These are phyloP conservation scores for Tinospora cordifolia DNA, from an alignment of 164 flowering plant genomes.

Conservation along the genomic window DNA sequence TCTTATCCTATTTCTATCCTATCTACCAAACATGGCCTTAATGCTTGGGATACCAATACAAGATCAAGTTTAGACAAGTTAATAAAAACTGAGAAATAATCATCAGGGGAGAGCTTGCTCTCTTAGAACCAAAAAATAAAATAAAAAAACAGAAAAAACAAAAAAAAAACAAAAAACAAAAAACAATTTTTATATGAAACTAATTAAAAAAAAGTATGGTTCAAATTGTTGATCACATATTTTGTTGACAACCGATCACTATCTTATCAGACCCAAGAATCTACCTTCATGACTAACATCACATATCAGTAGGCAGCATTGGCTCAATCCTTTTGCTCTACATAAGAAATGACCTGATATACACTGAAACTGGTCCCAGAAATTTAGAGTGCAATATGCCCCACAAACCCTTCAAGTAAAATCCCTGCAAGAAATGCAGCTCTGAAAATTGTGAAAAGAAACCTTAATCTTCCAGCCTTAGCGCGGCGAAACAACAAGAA, in stretches of 20 bases:
- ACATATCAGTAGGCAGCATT: slow-evolving; percentile 18
- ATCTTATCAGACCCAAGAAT: not conserved
- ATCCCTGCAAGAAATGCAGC: slow-evolving; percentile 5
- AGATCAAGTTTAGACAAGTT: no score
- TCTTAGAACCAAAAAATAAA: no score
- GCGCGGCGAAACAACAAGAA: slow-evolving; percentile 10
- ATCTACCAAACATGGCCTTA: no score
- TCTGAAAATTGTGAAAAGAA: slow-evolving; percentile 8
- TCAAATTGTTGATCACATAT: not conserved
- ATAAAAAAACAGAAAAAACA: no score
- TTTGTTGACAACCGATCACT: slow-evolving; percentile 9
- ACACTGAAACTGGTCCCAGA: slow-evolving; percentile 16
- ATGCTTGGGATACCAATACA: no score
- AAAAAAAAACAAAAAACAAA: no score
- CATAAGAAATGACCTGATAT: slow-evolving; percentile 10
- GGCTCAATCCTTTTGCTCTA: slow-evolving; percentile 21
- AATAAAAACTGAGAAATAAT: no score
- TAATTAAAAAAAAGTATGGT: not conserved
- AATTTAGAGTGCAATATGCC: slow-evolving; percentile 9
- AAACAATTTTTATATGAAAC: not conserved
- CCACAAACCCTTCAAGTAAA: slow-evolving; percentile 9
- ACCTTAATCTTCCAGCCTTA: slow-evolving; percentile 12
- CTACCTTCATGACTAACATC: slow-evolving; percentile 13
- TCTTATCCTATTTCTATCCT: no score
- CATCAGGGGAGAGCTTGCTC: no score